Evolutionary conservation across 2,329 filamentous ascomycete species (phyloP).

Genomic region (Balansia obtecta): DNA sequence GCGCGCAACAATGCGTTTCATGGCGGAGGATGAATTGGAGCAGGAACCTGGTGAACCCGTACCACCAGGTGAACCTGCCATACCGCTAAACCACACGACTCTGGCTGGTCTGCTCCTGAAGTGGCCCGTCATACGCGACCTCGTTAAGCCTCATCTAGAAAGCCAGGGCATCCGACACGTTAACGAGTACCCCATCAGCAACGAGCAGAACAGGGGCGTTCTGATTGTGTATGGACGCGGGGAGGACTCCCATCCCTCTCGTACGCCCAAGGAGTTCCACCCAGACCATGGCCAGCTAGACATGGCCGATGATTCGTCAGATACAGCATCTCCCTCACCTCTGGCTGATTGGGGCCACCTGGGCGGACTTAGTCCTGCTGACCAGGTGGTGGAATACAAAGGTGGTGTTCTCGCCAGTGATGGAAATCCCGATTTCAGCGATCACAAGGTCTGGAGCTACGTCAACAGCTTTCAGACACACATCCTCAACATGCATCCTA

Average conservation of each 20-base stretch:
- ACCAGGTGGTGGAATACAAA: constrained; percentile 25
- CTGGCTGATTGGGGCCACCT: constrained; percentile 48
- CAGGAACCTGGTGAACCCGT: constrained; percentile 39
- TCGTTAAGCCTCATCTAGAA: constrained; percentile 43
- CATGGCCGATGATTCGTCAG: constrained; percentile 35
- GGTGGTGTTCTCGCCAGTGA: constrained; percentile 26
- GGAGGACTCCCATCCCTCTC: constrained; percentile 53
- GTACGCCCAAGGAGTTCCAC: constrained; percentile 27
- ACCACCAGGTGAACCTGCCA: constrained; percentile 50
- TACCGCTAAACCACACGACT: constrained; percentile 79
- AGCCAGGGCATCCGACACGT: constrained; percentile 40
- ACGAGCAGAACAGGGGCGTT: constrained; percentile 62
- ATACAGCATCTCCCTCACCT: constrained; percentile 41
- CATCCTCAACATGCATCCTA: constrained; percentile 54
- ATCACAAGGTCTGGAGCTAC: constrained; percentile 36
- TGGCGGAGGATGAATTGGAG: constrained; percentile 36
- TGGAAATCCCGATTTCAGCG: constrained; percentile 42
- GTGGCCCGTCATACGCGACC: constrained; percentile 53
- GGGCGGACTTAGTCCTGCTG: constrained; percentile 35
- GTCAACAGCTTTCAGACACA: constrained; percentile 46
- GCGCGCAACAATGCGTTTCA: constrained; percentile 15
- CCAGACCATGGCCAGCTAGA: constrained; percentile 27
- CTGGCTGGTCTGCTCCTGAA: constrained; percentile 71
- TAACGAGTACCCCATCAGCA: constrained; percentile 62
- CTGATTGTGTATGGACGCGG: constrained; percentile 68